These are phyloP conservation scores for Carpinus viminea DNA, from an alignment of 306 rosid genomes.

Conservation along the genomic window DNA sequence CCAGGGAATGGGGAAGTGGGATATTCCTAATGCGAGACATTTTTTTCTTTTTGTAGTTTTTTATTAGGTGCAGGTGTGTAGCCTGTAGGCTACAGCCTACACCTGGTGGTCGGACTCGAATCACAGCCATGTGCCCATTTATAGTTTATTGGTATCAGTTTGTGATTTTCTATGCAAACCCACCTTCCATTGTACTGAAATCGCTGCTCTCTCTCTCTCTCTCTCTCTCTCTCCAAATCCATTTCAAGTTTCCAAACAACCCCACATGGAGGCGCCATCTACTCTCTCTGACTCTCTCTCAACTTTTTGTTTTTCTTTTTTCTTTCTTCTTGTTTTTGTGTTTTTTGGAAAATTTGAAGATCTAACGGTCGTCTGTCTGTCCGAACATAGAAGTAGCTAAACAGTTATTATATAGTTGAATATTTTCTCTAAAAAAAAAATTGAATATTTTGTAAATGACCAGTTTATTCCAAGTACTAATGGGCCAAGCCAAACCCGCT, in stretches of 20 bases:
- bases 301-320: not conserved
- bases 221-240: not conserved
- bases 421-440: no score
- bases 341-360: not conserved
- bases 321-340: no score
- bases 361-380: not conserved
- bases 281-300: not conserved
- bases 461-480: no score
- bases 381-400: no score
- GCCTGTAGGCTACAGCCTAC: not conserved
- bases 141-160: not conserved
- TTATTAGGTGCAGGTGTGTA: not conserved
- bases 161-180: slow-evolving; percentile 15
- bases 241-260: slow-evolving; percentile 13
- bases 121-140: not conserved
- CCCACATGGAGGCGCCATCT: slow-evolving; percentile 1
- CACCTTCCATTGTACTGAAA: slow-evolving; percentile 20
- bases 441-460: no score
- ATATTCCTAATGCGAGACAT: not conserved
- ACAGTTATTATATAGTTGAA: no score
- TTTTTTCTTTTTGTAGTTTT: not conserved
- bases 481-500: no score
- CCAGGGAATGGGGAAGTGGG: not conserved
- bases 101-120: not conserved
- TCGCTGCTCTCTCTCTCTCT: slow-evolving; percentile 5